phyloP scores from a whole-genome alignment of 2,329 filamentous ascomycete species.

The Metarhizium anisopliae region DNA sequence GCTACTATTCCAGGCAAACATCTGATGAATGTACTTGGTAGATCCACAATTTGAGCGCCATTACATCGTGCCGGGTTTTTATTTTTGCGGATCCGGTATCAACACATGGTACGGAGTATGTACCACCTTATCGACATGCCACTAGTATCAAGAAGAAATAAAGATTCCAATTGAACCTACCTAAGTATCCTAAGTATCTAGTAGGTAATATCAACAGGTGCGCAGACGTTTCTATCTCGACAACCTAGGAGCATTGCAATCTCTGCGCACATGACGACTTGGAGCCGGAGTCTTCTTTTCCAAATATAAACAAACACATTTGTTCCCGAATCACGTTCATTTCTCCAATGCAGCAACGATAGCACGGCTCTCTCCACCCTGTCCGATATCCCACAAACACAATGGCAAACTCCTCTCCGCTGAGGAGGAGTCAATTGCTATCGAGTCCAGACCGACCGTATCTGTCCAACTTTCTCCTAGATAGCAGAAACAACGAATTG shows the following conservation, averaged over 20 bases:
- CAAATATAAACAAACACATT: neutral
- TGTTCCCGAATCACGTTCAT: neutral
- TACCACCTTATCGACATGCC: too few species aligned
- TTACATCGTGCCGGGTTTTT: neutral
- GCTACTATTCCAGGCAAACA: too few species aligned
- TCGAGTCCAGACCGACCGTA: conserved; percentile 36
- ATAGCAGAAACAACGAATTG: conserved; percentile 52
- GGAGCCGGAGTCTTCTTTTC: neutral
- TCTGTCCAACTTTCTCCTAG: conserved; percentile 51
- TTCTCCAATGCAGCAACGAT: neutral
- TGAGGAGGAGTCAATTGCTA: conserved; percentile 27
- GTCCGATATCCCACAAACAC: conserved; percentile 3
- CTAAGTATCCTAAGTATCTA: too few species aligned
- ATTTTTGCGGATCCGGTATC: neutral
- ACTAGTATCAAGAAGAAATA: too few species aligned
- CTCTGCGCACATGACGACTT: neutral
- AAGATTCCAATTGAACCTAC: too few species aligned
- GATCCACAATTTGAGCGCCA: neutral
- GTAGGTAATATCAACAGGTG: too few species aligned
- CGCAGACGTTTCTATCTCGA: too few species aligned
- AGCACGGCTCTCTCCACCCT: neutral
- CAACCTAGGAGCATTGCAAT: neutral
- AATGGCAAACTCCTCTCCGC: conserved; percentile 37
- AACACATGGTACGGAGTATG: neutral
- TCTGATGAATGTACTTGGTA: too few species aligned